A percentile compares a stretch with the other conserved stretches of the same genome.
Conservation (phyloP, 75 land plant genomes). For the Cupressus sempervirens region DNA sequence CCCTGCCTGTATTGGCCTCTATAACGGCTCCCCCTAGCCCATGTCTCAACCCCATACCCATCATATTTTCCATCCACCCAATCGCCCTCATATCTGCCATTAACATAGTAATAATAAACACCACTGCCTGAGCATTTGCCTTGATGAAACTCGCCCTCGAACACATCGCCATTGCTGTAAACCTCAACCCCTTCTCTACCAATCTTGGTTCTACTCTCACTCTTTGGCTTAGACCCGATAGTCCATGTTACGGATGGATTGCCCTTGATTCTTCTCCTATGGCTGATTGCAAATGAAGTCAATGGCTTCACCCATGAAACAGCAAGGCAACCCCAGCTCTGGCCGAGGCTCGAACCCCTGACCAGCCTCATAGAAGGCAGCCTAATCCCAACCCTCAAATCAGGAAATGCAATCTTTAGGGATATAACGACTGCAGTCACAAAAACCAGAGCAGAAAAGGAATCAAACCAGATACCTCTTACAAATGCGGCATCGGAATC, state of each 20-base stretch:
- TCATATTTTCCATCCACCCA: constrained; percentile 81
- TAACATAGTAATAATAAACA: constrained; percentile 62
- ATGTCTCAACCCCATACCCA: constrained; percentile 79
- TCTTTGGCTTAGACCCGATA: constrained; percentile 44
- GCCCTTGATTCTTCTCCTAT: constrained; percentile 1
- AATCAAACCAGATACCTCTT: constrained; percentile 18
- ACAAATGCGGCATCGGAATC: constrained; percentile 18
- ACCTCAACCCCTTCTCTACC: constrained; percentile 49
- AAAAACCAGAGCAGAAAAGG: constrained; percentile 28
- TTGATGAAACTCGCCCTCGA: constrained; percentile 67
- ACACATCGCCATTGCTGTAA: constrained; percentile 68
- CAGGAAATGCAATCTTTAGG: constrained; percentile 24
- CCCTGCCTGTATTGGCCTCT: constrained; percentile 70
- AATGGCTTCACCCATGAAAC: constrained; percentile 18
- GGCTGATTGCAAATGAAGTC: neutral
- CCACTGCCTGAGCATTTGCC: constrained; percentile 74
- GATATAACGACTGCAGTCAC: constrained; percentile 32
- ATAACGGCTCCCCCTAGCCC: constrained; percentile 77
- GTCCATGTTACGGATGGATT: constrained; percentile 54
- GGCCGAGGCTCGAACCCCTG: constrained; percentile 6
- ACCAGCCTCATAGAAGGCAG: constrained; percentile 8
- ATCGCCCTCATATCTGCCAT: constrained; percentile 77
- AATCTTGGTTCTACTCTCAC: constrained; percentile 14
- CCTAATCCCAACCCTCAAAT: constrained; percentile 15
- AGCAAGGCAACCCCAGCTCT: constrained; percentile 28